These are phyloP conservation scores for Alternaria metachromatica DNA, from an alignment of 2,329 filamentous ascomycete species.

Conservation along the genomic window DNA sequence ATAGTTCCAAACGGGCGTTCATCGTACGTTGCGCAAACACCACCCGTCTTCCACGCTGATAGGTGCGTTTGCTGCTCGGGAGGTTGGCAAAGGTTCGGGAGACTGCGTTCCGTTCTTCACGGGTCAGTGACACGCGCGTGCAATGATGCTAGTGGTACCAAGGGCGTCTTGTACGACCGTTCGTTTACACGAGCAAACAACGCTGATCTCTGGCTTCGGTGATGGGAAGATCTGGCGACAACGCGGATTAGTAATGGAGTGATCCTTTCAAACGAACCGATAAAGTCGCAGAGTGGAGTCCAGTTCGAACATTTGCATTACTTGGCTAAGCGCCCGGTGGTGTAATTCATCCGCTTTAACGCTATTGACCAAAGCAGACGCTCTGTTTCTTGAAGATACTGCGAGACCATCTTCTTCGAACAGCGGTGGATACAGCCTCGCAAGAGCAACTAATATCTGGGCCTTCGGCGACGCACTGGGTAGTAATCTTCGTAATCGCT, in stretches of 20 bases:
- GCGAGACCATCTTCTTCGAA: neutral
- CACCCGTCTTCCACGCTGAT: neutral
- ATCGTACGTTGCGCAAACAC: neutral
- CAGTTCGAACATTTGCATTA: neutral
- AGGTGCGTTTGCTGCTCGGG: neutral
- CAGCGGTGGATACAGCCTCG: neutral
- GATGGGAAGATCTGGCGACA: neutral
- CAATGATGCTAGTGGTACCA: neutral
- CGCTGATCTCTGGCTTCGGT: neutral
- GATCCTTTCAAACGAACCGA: neutral
- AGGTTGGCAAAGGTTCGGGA: neutral
- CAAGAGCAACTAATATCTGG: neutral
- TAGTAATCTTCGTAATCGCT: constrained; percentile 1
- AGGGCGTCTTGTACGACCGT: neutral
- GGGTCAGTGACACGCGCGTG: neutral
- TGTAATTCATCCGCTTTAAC: neutral
- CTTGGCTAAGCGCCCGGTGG: neutral
- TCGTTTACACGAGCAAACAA: constrained; percentile 1
- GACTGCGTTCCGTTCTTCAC: neutral
- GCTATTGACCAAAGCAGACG: neutral
- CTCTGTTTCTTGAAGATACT: neutral
- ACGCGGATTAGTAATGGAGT: neutral
- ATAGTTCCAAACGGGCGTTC: neutral
- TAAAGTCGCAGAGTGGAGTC: neutral
- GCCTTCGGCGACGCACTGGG: neutral